A percentile compares a stretch with the other conserved stretches of the same genome.
phyloP scores from a whole-genome alignment of 1,284 basidiomycete species.

The Coniophora puteana region DNA sequence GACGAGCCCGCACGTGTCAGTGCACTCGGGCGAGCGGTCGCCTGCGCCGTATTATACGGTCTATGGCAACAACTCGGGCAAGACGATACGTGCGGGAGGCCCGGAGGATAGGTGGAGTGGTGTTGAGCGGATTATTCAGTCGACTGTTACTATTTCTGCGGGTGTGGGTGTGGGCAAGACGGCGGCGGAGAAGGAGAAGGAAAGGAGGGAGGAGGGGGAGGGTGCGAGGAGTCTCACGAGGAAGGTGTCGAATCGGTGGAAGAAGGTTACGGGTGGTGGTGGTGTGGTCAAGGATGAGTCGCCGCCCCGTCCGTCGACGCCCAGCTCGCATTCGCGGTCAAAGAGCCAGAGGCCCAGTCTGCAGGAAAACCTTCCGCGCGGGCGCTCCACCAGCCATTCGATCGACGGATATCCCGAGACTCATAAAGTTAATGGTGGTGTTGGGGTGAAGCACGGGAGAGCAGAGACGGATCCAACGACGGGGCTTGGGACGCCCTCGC shows the following conservation, averaged over 20 bases:
- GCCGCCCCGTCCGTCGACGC: constrained; percentile 1
- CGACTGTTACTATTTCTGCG: too few species aligned
- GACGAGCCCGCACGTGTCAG: constrained; percentile 8
- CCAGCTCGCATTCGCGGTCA: too few species aligned
- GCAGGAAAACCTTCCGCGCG: too few species aligned
- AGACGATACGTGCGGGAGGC: constrained; percentile 40
- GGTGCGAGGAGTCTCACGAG: constrained; percentile 33
- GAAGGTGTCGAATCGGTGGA: constrained; percentile 48
- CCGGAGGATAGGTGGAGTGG: constrained; percentile 29
- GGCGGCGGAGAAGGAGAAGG: too few species aligned
- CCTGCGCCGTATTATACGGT: constrained; percentile 50
- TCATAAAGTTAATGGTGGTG: background rate
- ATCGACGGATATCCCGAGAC: constrained; percentile 14
- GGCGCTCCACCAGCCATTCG: constrained; percentile 14
- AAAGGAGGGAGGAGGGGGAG: constrained; percentile 23
- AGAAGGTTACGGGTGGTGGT: constrained; percentile 23
- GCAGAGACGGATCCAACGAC: constrained; percentile 10
- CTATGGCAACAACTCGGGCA: constrained; percentile 42
- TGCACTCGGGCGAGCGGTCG: constrained; percentile 14
- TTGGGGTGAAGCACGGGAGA: constrained; percentile 1
- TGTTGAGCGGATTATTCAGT: too few species aligned
- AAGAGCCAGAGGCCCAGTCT: constrained; percentile 32
- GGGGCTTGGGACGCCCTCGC: constrained; percentile 10
- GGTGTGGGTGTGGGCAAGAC: background rate
- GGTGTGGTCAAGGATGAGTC: constrained; percentile 15